Conservation (phyloP, 2,329 filamentous ascomycete genomes). For the Pseudogymnoascus sp. region DNA sequence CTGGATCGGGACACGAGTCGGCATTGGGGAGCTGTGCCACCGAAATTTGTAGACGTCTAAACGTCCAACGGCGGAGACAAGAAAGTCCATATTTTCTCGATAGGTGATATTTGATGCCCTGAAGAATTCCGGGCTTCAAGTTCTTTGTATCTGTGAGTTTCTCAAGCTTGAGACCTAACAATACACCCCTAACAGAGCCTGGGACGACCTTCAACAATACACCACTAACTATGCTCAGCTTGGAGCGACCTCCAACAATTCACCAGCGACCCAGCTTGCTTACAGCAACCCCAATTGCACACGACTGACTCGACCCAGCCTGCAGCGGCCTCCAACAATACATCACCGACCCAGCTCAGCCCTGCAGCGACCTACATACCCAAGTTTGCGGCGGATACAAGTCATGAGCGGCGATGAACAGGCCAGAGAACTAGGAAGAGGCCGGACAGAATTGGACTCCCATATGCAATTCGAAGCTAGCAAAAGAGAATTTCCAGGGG, state of each 20-base stretch:
- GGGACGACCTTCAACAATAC: neutral
- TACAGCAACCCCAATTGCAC: neutral
- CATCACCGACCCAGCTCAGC: neutral
- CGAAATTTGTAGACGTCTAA: constrained; percentile 3
- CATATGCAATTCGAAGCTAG: neutral
- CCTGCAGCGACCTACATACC: neutral
- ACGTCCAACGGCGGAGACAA: neutral
- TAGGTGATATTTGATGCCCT: neutral
- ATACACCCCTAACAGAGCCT: neutral
- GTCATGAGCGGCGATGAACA: constrained; percentile 8
- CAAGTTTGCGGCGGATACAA: neutral
- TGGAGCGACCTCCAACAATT: neutral
- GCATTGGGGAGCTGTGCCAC: constrained; percentile 6
- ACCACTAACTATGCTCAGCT: neutral
- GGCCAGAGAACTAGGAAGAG: neutral
- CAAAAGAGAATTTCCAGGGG: neutral
- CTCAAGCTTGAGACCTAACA: neutral
- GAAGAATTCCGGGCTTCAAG: neutral
- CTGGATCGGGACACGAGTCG: constrained; percentile 7
- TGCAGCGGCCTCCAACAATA: neutral
- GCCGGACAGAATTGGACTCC: neutral
- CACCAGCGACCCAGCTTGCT: neutral
- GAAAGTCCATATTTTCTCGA: neutral
- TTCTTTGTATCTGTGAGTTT: neutral
- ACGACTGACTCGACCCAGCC: neutral